Conservation (phyloP, 768 basidiomycete species). For the Mycena rebaudengoi region DNA sequence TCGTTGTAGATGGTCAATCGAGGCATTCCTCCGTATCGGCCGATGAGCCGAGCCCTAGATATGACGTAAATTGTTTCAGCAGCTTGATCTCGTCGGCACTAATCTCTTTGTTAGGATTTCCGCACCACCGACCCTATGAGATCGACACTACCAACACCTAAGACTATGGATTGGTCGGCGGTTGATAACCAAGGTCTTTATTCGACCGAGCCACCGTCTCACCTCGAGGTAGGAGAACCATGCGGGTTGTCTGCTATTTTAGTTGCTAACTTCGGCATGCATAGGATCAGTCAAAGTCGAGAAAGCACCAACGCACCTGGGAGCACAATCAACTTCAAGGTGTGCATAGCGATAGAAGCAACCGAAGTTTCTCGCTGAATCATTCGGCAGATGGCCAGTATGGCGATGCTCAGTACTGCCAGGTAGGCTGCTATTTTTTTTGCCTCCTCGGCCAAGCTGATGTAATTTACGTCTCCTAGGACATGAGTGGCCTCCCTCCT, state of each 20-base stretch:
- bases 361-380: slow-evolving; percentile 8
- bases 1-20: slow-evolving; percentile 49
- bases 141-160: slow-evolving; percentile 49
- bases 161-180: slow-evolving; percentile 58
- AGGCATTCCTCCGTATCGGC: slow-evolving; percentile 62
- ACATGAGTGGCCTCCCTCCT: slow-evolving; percentile 57
- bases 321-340: slow-evolving; percentile 59
- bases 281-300: slow-evolving; percentile 51
- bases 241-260: neutral
- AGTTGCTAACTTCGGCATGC: slow-evolving; percentile 4
- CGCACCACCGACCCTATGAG: slow-evolving; percentile 51
- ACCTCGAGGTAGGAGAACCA: slow-evolving; percentile 52
- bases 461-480: slow-evolving; percentile 44
- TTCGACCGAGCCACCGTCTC: slow-evolving; percentile 48
- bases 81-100: neutral
- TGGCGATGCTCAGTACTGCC: slow-evolving; percentile 56
- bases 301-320: slow-evolving; percentile 73
- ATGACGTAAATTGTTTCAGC: slow-evolving; percentile 22
- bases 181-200: slow-evolving; percentile 53
- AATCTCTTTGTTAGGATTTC: slow-evolving; percentile 39
- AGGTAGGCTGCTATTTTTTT: slow-evolving; percentile 41
- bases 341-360: slow-evolving; percentile 28
- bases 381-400: slow-evolving; percentile 24
- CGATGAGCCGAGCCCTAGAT: slow-evolving; percentile 57
- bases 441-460: slow-evolving; percentile 21